Base-by-base conservation (phyloP, 2,329 filamentous ascomycete genomes). In the Akanthomyces lecanii region DNA sequence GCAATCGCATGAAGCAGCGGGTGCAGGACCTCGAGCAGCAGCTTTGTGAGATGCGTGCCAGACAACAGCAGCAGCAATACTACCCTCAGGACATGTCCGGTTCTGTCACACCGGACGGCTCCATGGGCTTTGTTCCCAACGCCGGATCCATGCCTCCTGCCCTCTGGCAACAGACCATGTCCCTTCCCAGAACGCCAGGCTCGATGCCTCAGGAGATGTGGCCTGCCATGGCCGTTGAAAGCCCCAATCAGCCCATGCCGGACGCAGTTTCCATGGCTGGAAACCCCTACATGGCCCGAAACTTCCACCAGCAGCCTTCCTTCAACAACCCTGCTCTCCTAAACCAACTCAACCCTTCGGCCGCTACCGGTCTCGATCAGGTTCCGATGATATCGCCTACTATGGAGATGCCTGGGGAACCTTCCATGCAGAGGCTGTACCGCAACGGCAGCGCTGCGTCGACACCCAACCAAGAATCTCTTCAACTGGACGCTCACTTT, bases 11-110 rank as follows among this genome's bases (percentile, higher is more conserved):
- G 62, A 66, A 65, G 58, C 63, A 64, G 47, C 55, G 63, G 51
- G 63, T 64, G 11, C 63, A 64, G 38, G 63, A 64, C 23, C 58
- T 64, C 38, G 63, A 64, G 21, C 57, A 56, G 30, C 63, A 64
- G 47, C 52, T 64, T 23, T 64, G 63, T 44, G 63, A 64, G 47
- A 64, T 64, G 63, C 57, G 58, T n/a, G 58, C 63, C 5, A 51
- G 63, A 38, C 63, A 64, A 45, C 63, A 64, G 28, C 63, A 64
- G 18, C 56, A 54, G 14, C 63, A 64, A 28, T 64, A 57, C 53
- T 60, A 56, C 23, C 25, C 51, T 5, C 53, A 52, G 28, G 63
- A 64, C 3, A 56, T 61, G 38, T 12, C 57, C 45, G 57, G 50
- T 18, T 14, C 25, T 16, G 47, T 58, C 8, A 58, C 44, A 11